Evolutionary conservation across 2,329 filamentous ascomycete genomes (phyloP), one percentile per base, ranked within the genome.

Genomic region (Achaetomium macrosporum): DNA sequence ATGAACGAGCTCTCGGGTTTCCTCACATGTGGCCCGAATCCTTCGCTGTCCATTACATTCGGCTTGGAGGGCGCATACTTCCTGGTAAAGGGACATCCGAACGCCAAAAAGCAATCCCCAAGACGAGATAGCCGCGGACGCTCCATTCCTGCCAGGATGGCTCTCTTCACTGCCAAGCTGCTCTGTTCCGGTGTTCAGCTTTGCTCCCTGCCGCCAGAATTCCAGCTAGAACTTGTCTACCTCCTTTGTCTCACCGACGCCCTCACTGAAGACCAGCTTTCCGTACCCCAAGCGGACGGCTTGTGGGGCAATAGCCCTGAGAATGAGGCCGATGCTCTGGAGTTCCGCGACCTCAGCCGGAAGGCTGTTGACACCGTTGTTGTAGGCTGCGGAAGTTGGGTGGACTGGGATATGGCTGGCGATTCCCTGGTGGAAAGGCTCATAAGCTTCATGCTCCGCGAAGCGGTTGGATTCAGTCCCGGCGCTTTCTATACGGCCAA

Each of bases 91-190:
- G 58, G 62, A 5, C 50, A 65, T 0, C 50, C 63, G 25, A 59
- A 54, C 42, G 56, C 57, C n/a, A n/a, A 52, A 37, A 16, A 44
- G 2, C 53, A 40, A 2, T 12, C 61, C 7, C 56, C 59, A 53
- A 65, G 71, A 31, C 76, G 85, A 41, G 90, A 96, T 64, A 73
- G 77, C 4, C 79, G 81, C 58, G 87, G 87, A 0, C 81, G 84
- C 31, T 89, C 89, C 2, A 74, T 87, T 50, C 82, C 89, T 1
- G 80, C 88, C 13, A 79, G 92, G 51, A 87, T 95, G 72, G 82
- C 85, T 1, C 75, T 85, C 45, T 96, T 90, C 65, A 78, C 82
- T 0, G 73, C 76, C 6, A 77, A 76, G 45, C 65, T 93, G 0
- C 65, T 90, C 0, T 63, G 67, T 1, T 66, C 68, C 3, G 69